Evolutionary conservation across 1,284 basidiomycete genomes (phyloP).

Genomic region (Boletus sp.): DNA sequence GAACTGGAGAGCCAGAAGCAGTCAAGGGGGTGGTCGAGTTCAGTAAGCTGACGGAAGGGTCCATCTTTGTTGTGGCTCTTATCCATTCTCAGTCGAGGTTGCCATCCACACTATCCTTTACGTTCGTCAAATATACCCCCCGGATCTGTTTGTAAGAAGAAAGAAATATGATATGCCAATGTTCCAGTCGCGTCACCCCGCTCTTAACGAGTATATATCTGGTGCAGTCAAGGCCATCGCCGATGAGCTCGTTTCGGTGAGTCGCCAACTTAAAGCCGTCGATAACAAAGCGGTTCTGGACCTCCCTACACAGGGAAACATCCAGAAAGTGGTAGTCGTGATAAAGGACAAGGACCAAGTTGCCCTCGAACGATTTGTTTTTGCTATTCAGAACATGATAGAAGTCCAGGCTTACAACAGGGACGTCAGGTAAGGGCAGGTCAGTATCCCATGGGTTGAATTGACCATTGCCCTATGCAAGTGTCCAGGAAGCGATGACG

Average conservation of each 20-base stretch:
- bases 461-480: constrained; percentile 28
- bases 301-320: constrained; percentile 49
- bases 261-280: constrained; percentile 18
- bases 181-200: constrained; percentile 87
- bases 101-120: constrained; percentile 90
- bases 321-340: constrained; percentile 73
- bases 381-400: constrained; percentile 70
- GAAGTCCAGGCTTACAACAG: constrained; percentile 63
- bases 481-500: constrained; percentile 68
- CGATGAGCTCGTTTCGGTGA: constrained; percentile 69
- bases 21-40: constrained; percentile 62
- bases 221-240: constrained; percentile 72
- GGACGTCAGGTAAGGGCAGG: constrained; percentile 50
- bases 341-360: constrained; percentile 76
- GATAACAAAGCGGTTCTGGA: neutral
- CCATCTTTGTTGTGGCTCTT: neutral
- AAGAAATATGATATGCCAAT: constrained; percentile 88
- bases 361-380: constrained; percentile 77
- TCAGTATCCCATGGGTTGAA: neutral
- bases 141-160: constrained; percentile 79
- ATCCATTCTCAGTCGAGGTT: constrained; percentile 69
- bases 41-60: constrained; percentile 40
- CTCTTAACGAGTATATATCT: constrained; percentile 83
- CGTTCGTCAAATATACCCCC: constrained; percentile 85
- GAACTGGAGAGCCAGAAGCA: constrained; percentile 43